Evolutionary conservation across 2,329 filamentous ascomycete species (phyloP).

Genomic region (Claviceps paspali): DNA sequence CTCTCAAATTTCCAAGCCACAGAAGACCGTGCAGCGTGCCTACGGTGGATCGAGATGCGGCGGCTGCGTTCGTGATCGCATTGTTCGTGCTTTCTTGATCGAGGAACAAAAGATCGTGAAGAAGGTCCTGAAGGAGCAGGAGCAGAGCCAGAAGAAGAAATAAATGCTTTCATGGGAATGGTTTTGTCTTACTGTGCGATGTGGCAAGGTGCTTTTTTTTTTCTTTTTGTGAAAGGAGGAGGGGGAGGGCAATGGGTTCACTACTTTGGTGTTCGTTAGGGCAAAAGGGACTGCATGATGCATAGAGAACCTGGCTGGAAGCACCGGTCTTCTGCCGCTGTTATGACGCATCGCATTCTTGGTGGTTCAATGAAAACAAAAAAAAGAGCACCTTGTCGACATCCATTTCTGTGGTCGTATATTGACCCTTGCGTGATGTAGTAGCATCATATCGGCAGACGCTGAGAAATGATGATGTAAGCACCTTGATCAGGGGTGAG

Average conservation of each 20-base stretch:
- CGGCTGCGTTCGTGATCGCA: slow-evolving; percentile 95
- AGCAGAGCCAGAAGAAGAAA: slow-evolving; percentile 55
- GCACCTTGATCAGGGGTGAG: too few relatives aligned
- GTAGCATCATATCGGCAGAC: background rate
- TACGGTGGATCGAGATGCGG: slow-evolving; percentile 98
- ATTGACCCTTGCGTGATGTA: background rate
- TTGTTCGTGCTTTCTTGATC: slow-evolving; percentile 96
- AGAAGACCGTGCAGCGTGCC: slow-evolving; percentile 98
- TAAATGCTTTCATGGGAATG: slow-evolving; percentile 32
- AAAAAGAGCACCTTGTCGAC: slow-evolving; percentile 23
- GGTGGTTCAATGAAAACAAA: slow-evolving; percentile 29
- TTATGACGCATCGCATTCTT: slow-evolving; percentile 26
- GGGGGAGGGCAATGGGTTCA: slow-evolving; percentile 23
- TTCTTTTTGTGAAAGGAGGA: slow-evolving; percentile 1
- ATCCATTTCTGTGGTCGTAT: slow-evolving; percentile 7
- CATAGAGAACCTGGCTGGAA: slow-evolving; percentile 19
- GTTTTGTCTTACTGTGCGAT: slow-evolving; percentile 19
- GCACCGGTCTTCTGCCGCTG: slow-evolving; percentile 31
- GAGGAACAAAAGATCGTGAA: slow-evolving; percentile 99
- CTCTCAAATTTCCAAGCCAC: slow-evolving; percentile 87
- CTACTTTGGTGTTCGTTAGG: slow-evolving; percentile 39
- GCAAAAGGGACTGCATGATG: slow-evolving; percentile 35
- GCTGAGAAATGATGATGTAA: too few relatives aligned
- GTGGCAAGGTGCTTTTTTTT: slow-evolving; percentile 21
- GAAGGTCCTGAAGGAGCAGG: slow-evolving; percentile 99